Evolutionary conservation across 179 eudicot species (phyloP), one percentile per base, ranked within the genome.

Genomic region (Camellia oleifera): DNA sequence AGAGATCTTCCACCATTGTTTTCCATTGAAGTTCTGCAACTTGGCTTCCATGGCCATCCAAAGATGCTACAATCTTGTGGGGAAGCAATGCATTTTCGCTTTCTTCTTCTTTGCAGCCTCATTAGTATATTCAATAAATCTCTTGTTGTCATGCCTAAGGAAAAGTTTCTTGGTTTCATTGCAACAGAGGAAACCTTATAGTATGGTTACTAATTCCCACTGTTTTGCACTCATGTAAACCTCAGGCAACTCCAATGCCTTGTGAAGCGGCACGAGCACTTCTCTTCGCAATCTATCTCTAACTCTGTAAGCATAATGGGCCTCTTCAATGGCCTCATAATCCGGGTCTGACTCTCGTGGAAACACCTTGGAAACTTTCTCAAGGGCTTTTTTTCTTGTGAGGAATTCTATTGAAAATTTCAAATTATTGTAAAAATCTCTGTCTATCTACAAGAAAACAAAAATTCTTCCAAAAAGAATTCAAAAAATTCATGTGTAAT

Each of bases 11-110:
- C 3, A 71, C 72, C 81, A 70, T 26, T 78, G 56, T 78, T 53
- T 78, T 78, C 74, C 81, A 69, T 10, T 78, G 75, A 44, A 23
- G 45, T 71, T 62, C 81, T 32, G 57, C 69, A 8, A 70, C 54
- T 14, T 70, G 54, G n/a, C 67, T 62, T 10, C 40, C 12, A 20
- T 71, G 26, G 10, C 40, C 14, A 10, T 54, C 20, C 50, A 48
- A 50, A 7, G 60, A 71, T 44, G 53, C 18, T 26, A 78, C 70
- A 13, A 78, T 78, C 57, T 57, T 26, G 57, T 78, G 81, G 68
- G 81, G 76, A 20, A 78, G 75, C 69, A 78, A 78, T 54, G 81
- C 58, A 57, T 79, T 20, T 71, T 79, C 56, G 81, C 68, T 13
- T 60, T 58, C 42, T 63, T 62, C 3, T 23, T 71, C 46, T 70